Evolutionary conservation across 2,329 filamentous ascomycete species (phyloP).

Genomic region (Cadophora gregata): DNA sequence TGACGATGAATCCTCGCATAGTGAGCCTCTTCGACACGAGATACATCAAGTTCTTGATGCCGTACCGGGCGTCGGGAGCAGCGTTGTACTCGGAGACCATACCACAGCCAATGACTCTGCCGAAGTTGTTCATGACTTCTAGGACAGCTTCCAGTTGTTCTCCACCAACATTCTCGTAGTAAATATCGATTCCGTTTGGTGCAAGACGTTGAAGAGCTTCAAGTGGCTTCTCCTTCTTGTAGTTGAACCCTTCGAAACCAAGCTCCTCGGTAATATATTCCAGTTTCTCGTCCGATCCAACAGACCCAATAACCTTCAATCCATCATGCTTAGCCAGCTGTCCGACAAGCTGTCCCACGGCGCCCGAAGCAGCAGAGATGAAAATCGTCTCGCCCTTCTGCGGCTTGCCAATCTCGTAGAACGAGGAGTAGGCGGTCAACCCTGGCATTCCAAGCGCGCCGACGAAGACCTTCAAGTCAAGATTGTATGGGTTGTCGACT

Average conservation of each 20-base stretch:
- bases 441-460: slow-evolving; percentile 82
- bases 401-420: slow-evolving; percentile 77
- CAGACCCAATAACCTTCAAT: slow-evolving; percentile 74
- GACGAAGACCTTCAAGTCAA: slow-evolving; percentile 72
- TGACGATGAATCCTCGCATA: slow-evolving; percentile 71
- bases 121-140: slow-evolving; percentile 64
- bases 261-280: slow-evolving; percentile 76
- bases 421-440: slow-evolving; percentile 74
- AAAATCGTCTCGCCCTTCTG: slow-evolving; percentile 81
- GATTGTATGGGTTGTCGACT: slow-evolving; percentile 71
- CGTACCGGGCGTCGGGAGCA: slow-evolving; percentile 58
- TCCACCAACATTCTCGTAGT: slow-evolving; percentile 82
- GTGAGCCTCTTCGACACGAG: slow-evolving; percentile 67
- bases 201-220: slow-evolving; percentile 71
- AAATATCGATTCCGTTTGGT: slow-evolving; percentile 77
- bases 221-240: slow-evolving; percentile 73
- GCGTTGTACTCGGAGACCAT: slow-evolving; percentile 75
- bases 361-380: slow-evolving; percentile 75
- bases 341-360: slow-evolving; percentile 78
- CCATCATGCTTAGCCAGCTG: slow-evolving; percentile 80
- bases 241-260: slow-evolving; percentile 79
- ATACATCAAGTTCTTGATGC: slow-evolving; percentile 64
- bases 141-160: slow-evolving; percentile 75
- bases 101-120: slow-evolving; percentile 66
- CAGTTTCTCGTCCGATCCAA: slow-evolving; percentile 77